Conservation (phyloP, 2,329 filamentous ascomycete genomes). For the Fusarium annulatum region DNA sequence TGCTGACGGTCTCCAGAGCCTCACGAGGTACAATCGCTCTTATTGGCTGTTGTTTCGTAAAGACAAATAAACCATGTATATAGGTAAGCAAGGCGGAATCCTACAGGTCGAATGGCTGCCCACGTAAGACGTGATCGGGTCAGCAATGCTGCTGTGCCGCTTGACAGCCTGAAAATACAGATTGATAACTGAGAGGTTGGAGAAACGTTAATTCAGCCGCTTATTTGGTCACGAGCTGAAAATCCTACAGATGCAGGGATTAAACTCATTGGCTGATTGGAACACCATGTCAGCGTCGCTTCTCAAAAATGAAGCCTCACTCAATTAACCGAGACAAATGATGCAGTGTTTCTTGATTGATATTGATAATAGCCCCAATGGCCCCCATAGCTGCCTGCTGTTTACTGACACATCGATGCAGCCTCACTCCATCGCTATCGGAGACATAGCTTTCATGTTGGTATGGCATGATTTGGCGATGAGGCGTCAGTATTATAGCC, state of each 20-base stretch:
- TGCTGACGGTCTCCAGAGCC: neutral
- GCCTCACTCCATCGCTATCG: neutral
- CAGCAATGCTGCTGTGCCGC: neutral
- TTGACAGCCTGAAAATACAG: neutral
- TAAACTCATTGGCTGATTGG: neutral
- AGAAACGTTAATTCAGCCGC: neutral
- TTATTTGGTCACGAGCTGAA: neutral
- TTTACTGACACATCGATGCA: neutral
- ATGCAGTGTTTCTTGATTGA: rapidly evolving
- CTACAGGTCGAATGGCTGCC: neutral
- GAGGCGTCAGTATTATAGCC: too few relatives aligned
- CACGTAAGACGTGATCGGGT: neutral
- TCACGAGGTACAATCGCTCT: rapidly evolving
- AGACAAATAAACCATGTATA: neutral
- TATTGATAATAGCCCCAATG: rapidly evolving
- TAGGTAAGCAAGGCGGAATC: neutral
- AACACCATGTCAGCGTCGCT: neutral
- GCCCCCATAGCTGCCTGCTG: neutral
- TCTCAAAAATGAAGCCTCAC: neutral
- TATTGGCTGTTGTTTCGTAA: neutral
- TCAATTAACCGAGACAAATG: rapidly evolving
- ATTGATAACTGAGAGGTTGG: neutral
- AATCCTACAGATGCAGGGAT: neutral
- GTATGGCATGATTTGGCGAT: neutral
- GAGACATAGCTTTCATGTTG: neutral